Percentiles rank a stretch among this genome's conserved stretches.
Conservation (phyloP, 768 basidiomycete species). For the Kwoniella botswanensis region DNA sequence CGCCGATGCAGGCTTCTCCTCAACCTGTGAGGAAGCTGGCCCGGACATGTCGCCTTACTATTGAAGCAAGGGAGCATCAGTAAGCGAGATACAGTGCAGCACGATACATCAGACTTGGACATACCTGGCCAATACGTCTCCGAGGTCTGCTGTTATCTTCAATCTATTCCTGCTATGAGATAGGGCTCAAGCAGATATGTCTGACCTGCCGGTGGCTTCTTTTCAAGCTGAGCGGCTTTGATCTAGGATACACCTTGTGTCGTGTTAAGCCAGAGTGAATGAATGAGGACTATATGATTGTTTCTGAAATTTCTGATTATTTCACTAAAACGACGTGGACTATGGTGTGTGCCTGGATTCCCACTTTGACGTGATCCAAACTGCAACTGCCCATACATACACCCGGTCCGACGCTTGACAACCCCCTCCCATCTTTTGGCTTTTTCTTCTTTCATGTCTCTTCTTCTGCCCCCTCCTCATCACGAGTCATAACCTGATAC, state of each 20-base stretch:
- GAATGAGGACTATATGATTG: neutral
- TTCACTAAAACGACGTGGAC: neutral
- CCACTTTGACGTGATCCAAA: conserved; percentile 13
- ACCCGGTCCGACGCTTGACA: conserved; percentile 13
- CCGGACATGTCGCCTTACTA: conserved; percentile 4
- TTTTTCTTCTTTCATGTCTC: conserved; percentile 7
- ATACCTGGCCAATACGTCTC: neutral
- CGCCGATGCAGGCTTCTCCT: neutral
- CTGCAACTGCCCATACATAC: neutral
- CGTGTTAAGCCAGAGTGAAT: too few relatives aligned
- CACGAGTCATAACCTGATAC: neutral
- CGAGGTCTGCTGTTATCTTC: too few relatives aligned
- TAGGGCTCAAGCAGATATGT: too few relatives aligned
- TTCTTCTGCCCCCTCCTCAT: neutral
- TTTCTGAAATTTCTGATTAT: neutral
- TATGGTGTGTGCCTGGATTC: conserved; percentile 1
- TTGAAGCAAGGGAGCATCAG: neutral
- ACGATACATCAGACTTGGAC: neutral
- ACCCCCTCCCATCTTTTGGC: neutral
- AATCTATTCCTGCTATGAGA: too few relatives aligned
- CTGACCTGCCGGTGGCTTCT: too few relatives aligned
- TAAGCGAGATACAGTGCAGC: neutral
- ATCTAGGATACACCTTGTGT: too few relatives aligned
- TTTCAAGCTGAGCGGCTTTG: too few relatives aligned
- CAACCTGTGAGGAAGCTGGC: neutral